These are phyloP conservation scores for Pisolithus albus DNA, from an alignment of 768 basidiomycete genomes.

Conservation along the genomic window DNA sequence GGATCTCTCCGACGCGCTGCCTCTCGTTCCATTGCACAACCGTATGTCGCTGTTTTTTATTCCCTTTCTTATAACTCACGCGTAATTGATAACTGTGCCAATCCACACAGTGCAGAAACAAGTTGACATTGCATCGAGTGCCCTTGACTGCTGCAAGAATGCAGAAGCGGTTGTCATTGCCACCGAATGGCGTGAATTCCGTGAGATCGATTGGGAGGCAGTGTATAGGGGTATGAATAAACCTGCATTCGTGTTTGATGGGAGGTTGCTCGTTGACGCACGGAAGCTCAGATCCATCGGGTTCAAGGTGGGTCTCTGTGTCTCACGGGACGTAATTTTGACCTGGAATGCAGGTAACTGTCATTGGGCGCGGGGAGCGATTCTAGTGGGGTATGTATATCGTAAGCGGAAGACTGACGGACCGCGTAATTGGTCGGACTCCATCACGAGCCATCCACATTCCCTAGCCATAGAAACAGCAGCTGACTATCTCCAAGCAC, in stretches of 20 bases:
- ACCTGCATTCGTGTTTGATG: conserved; percentile 98
- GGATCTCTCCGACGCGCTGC: conserved; percentile 66
- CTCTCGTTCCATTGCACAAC: conserved; percentile 51
- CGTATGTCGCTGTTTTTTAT: conserved; percentile 42
- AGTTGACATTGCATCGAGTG: conserved; percentile 69
- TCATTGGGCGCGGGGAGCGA: conserved; percentile 51
- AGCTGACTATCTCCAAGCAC: too few relatives aligned
- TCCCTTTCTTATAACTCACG: not conserved
- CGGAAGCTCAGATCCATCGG: conserved; percentile 78
- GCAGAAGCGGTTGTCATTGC: conserved; percentile 94
- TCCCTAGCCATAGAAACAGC: too few relatives aligned
- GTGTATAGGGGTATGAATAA: conserved; percentile 90
- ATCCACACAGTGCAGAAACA: conserved; percentile 69
- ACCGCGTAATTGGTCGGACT: too few relatives aligned
- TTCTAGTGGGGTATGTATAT: conserved; percentile 16
- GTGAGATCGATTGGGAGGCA: conserved; percentile 79
- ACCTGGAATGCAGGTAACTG: conserved; percentile 38
- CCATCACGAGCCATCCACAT: too few relatives aligned
- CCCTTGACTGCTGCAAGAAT: conserved; percentile 80
- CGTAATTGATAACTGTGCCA: too few relatives aligned
- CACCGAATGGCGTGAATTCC: conserved; percentile 98
- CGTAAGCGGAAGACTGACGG: too few relatives aligned
- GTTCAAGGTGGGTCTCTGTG: conserved; percentile 56
- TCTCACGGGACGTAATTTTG: not conserved
- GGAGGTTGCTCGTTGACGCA: conserved; percentile 79